A percentile compares a stretch with the other conserved stretches of the same genome.
phyloP scores from a whole-genome alignment of 1,139 yeast genomes.

The Pichia sp. region DNA sequence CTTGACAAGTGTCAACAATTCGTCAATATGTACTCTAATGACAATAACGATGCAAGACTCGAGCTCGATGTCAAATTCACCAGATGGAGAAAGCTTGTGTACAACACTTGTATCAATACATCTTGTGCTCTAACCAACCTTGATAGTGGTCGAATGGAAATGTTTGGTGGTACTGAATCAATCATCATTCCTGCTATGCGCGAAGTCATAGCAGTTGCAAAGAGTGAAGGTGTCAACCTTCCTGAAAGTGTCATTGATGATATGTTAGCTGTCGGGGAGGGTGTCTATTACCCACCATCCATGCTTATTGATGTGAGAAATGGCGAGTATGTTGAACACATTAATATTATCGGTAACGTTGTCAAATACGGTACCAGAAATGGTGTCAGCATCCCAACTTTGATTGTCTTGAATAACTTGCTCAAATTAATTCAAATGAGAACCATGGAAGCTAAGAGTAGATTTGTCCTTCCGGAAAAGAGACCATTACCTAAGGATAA shows the following conservation, averaged over 20 bases:
- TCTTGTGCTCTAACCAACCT: conserved; percentile 48
- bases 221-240: conserved; percentile 45
- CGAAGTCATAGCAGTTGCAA: conserved; percentile 56
- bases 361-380: conserved; percentile 48
- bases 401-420: conserved; percentile 49
- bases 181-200: conserved; percentile 54
- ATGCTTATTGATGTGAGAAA: conserved; percentile 56
- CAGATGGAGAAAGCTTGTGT: conserved; percentile 67
- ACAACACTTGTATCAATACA: conserved; percentile 61
- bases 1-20: conserved; percentile 32
- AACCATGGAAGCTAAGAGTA: conserved; percentile 45
- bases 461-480: conserved; percentile 34
- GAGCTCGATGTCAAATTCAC: conserved; percentile 46
- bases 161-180: conserved; percentile 42
- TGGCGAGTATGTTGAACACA: conserved; percentile 62
- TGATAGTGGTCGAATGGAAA: conserved; percentile 53
- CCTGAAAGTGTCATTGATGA: conserved; percentile 10
- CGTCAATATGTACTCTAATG: conserved; percentile 41
- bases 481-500: conserved; percentile 28
- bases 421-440: conserved; percentile 52
- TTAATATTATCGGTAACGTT: conserved; percentile 67
- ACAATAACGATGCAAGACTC: conserved; percentile 34
- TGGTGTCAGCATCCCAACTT: conserved; percentile 48
- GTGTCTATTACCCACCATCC: conserved; percentile 15
- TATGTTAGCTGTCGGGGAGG: conserved; percentile 12